Evolutionary conservation across 345 rosid genomes (phyloP).

Genomic region (Eucalyptus marginata): DNA sequence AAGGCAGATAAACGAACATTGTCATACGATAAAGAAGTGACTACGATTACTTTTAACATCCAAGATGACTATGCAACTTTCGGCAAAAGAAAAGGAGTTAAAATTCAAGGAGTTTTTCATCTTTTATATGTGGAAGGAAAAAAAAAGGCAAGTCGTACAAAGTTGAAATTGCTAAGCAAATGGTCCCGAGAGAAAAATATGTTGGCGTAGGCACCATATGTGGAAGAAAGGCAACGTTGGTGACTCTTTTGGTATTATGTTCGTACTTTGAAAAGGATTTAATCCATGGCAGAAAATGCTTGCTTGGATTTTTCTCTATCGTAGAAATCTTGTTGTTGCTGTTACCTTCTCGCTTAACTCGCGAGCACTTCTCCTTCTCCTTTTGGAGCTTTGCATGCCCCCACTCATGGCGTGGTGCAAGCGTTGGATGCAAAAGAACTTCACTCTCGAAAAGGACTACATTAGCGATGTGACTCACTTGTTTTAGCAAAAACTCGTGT

Average conservation of each 20-base stretch:
- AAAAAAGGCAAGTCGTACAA: neutral
- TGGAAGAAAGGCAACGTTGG: neutral
- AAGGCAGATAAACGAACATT: neutral
- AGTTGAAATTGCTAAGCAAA: neutral
- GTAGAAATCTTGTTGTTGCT: neutral
- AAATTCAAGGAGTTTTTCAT: neutral
- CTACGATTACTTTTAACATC: neutral
- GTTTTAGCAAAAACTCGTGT: neutral
- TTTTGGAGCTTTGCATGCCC: neutral
- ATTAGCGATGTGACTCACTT: too few species aligned
- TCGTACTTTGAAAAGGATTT: neutral
- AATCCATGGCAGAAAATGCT: neutral
- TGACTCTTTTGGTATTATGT: neutral
- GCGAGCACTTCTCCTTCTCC: neutral
- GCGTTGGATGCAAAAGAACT: neutral
- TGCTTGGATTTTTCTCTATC: neutral
- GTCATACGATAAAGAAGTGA: neutral
- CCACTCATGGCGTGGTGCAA: too few species aligned
- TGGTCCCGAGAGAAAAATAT: neutral
- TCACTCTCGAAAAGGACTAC: neutral
- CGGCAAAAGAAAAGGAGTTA: neutral
- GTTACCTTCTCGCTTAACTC: neutral
- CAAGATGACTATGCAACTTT: neutral
- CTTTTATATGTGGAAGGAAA: neutral
- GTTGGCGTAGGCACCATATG: neutral